Evolutionary conservation across 139 green algal genomes (phyloP), one percentile per base, ranked within the genome.

Genomic region (Axilococcus clingmanii): DNA sequence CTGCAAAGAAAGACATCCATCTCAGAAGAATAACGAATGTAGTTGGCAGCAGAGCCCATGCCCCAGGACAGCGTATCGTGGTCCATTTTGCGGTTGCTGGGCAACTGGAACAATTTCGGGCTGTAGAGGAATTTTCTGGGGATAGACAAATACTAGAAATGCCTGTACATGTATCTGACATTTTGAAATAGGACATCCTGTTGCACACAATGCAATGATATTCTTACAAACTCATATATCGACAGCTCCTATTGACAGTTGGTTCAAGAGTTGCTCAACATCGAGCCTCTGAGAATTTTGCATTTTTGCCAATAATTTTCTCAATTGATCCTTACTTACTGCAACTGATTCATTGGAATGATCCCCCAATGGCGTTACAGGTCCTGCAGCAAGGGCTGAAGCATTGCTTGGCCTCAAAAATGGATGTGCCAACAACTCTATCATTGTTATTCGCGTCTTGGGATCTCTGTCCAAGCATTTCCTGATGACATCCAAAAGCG

Each of bases 391-490:
- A 19, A 47, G 22, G 7, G 64, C 36, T 11, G 27, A 33, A 27
- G 79, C 74, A n/a, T n/a, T n/a, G n/a, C n/a, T n/a, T 2, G 85
- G 85, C 22, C 83, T 71, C 48, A 96, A 74, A 66, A 94, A 95
- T 16, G 74, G 43, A 55, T 96, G 84, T 17, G 81, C 66, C 30
- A 97, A 63, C 38, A 97, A 73, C 54, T 94, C 81, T 72, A 81
- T 62, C 55, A 96, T 91, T 32, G 76, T 80, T 53, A 92, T 87
- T 45, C 90, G 78, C 1, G 62, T 77, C 38, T 70, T 63, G 2
- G 87, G 74, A 66, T 91, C 75, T 32, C 86, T 69, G 69, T 91
- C 80, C 33, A 97, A 72, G 75, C 89, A 97, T 42, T 71, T 65
- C 23, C 48, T 60, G 37, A 96, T 86, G 38, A 72, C 66, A 59